Conservation (phyloP, 176 grass and related monocot species). For the bread wheat (Triticum aestivum) region DNA sequence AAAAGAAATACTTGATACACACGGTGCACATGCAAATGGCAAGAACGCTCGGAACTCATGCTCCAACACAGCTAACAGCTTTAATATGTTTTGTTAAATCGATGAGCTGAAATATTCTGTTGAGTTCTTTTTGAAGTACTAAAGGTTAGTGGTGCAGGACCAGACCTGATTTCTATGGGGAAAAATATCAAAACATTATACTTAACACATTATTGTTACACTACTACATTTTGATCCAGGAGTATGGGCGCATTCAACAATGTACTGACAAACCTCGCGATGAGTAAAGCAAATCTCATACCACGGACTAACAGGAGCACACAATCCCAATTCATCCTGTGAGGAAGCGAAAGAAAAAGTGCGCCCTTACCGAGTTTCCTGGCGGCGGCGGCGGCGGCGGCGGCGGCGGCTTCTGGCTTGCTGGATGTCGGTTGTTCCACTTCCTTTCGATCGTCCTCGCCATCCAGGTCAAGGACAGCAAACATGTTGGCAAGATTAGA, state of each 20-base stretch:
- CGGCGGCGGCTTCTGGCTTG: slow-evolving; percentile 6
- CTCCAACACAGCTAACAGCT: background rate
- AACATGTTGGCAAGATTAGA: slow-evolving; percentile 45
- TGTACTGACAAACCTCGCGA: background rate
- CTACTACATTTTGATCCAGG: background rate
- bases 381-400: background rate
- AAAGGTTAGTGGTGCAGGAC: background rate
- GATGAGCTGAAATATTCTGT: background rate
- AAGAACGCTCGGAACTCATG: background rate
- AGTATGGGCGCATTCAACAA: background rate
- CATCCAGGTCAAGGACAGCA: slow-evolving; percentile 54
- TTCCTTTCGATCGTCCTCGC: slow-evolving; percentile 51
- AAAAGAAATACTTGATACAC: background rate
- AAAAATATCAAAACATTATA: background rate
- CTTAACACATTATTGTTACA: background rate
- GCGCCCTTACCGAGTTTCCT: slow-evolving; percentile 19
- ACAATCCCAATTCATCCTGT: background rate
- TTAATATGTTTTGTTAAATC: background rate
- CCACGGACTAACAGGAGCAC: background rate
- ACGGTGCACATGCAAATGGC: background rate
- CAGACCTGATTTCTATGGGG: too few species aligned
- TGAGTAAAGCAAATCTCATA: background rate
- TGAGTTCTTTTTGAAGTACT: background rate
- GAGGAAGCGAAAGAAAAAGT: background rate
- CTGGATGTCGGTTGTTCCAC: slow-evolving; percentile 3